Evolutionary conservation across 2,329 filamentous ascomycete genomes (phyloP), one percentile per base, ranked within the genome.

Genomic region (Xylariaceae sp.): DNA sequence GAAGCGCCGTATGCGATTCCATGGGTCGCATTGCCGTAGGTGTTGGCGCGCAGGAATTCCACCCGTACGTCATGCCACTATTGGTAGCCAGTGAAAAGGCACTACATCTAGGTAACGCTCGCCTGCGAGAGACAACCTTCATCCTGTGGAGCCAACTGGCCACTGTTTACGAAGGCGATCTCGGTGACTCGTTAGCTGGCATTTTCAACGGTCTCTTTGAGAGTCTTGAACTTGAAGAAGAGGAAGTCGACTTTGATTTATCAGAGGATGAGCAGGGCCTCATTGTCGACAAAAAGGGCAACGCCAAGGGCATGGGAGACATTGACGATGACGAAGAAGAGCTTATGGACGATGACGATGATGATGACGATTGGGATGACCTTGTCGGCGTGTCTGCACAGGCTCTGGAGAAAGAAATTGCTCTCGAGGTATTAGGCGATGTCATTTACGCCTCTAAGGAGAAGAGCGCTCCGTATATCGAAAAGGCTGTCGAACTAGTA

Each of bases 391-490:
- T 95, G 58, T 95, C 90, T 22, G 90, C 91, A 49, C 83, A 96
- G 51, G 90, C 92, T 21, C 83, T 96, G 65, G 94, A 97, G 79
- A 96, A 97, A 75, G 94, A 99, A 74, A 95, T 97, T 64, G 92
- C 94, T 36, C 84, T 96, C 42, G 94, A 99, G 71, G 92, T 96
- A 5, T 81, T 96, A 34, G 94, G 92, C 60, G 94, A 99, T 68
- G 84, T 99, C 58, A 86, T 97, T 66, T 90, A 83, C 70, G 80
- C 80, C 63, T 75, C 83, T 53, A 74, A 95, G 61, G 85, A 89
- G 5, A 66, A 60, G 57, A 67, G 66, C 45, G 60, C 63, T 9
- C 64, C 66, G 10, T 96, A 92, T 71, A 88, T 96, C 58, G 86
- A 96, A 76, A 88, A 89, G 77, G 90, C 90, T 7, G 83, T 99